Base-by-base conservation (phyloP, 1,284 basidiomycete species). In the Chalciporus sp. region DNA sequence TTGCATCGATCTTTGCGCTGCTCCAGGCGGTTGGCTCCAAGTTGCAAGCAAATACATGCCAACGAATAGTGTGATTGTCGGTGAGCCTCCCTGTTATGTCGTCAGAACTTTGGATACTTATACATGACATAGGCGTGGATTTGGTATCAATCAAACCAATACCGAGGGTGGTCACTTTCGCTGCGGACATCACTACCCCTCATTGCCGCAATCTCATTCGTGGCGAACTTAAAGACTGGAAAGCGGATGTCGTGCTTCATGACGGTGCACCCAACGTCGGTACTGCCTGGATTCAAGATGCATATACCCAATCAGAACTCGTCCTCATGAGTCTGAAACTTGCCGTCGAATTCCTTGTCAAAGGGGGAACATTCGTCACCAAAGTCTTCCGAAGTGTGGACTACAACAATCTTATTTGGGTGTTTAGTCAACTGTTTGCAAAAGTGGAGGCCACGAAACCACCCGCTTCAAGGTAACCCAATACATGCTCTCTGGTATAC, bases 201-300 rank as follows among this genome's bases (percentile, higher is more conserved):
- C 84, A 90, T 57, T 99, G 97, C 74, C 86, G 97, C 53, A 88
- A 92, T 68, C 84, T 90, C 59, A 85, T 99, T 51, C 86, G 93
- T 47, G 78, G 78, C 39, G 94, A 98, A 73, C 77, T 99, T 59
- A 98, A 99, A 73, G 95, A 98, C 72, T 99, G 97, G 96, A 97
- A 95, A 74, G 97, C 97, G n/a, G 97, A 99, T 71, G 85, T 99
- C 52, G 95, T 99, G n/a, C 83, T 99, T 52, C 97, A 99, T 74
- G 97, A 99, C 74, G 97, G 97, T 80, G 97, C 97, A 41, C 97
- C 97, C 41, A 99, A 99, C 72, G 97, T 99, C 72, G 97, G 97
- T 81, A 93, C 95, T 26, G 97, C 97, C 12, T 99, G 97, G 97
- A 86, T 99, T 56, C 97, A 99, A 73, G 97, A 99, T 75, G 97